Base-by-base conservation (phyloP, 108 stramenopile species). In the Pseudonitzschia delicatissima region DNA sequence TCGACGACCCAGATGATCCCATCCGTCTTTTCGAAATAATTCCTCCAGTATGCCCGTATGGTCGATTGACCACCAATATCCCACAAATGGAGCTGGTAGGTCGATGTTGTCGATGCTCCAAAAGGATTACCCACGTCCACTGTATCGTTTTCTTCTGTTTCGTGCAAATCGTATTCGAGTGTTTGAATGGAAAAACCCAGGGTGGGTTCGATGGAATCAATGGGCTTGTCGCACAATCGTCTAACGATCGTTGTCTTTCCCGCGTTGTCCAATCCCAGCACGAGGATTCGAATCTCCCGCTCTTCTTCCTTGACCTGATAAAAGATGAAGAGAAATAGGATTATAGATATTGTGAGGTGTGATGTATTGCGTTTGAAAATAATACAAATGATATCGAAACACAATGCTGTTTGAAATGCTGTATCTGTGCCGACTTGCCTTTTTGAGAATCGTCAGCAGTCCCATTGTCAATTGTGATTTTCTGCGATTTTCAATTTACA, bases 1-100 rank as follows among this genome's bases (percentile, higher is more conserved):
- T 99, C 99, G 27, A 99, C 95, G 3, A 99, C 99, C 97, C 97
- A 99, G 44, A 99, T 90, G 34, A 99, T 28, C 5, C 98, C 99
- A 76, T 99, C 99, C 26, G 99, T 99, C 51, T 82, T 62, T 72
- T 99, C 99, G 75, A 98, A 99, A 68, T 99, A 99, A 62, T 99
- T 99, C 6, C 97, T 67, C 99, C 99, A 99, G 82, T 99, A 99
- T 13, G 97, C 90, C 1, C 99, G 93, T 37, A 99, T 98, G 2
- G 98, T 96, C 52, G 93, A 92, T 82, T 99, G 99, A 5, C 99
- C 99, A 17, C 99, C 99, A 31, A 99, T 96, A 67, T 99, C 99
- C 99, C 99, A 99, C 45, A 91, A 29, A 58, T 92, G 87, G 0
- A 97, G 68, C 28, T 75, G 70, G 50, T 90, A 96, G 57, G 52